Conservation (phyloP, 192 early-diverging fungal species). For the Coemansia sp. region DNA sequence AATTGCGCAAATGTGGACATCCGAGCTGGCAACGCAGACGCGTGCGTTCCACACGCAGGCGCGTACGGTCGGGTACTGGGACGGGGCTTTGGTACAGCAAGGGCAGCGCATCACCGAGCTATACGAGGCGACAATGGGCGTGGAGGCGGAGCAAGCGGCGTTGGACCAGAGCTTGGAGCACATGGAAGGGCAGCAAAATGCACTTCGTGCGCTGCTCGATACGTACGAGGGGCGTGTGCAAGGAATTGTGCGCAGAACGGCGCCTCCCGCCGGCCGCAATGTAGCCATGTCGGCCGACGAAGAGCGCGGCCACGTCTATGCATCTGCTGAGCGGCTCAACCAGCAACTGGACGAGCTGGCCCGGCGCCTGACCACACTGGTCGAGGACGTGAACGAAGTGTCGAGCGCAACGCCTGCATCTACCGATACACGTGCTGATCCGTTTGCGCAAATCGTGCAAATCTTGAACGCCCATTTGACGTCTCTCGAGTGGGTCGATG, state of each 20-base stretch:
- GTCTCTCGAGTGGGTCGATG: slow-evolving; percentile 95
- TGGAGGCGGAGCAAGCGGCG: slow-evolving; percentile 72
- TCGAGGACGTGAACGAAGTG: slow-evolving; percentile 82
- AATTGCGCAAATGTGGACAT: slow-evolving; percentile 87
- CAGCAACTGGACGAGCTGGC: slow-evolving; percentile 86
- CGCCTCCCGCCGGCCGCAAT: slow-evolving; percentile 42
- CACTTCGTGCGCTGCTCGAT: slow-evolving; percentile 74
- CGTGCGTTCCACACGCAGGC: slow-evolving; percentile 86
- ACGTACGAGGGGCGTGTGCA: slow-evolving; percentile 68
- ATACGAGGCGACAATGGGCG: slow-evolving; percentile 68
- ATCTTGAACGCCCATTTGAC: slow-evolving; percentile 91
- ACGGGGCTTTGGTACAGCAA: slow-evolving; percentile 81
- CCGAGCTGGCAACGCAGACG: slow-evolving; percentile 74
- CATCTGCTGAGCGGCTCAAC: slow-evolving; percentile 82
- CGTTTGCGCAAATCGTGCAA: slow-evolving; percentile 75
- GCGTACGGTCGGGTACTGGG: slow-evolving; percentile 80
- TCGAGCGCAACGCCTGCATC: slow-evolving; percentile 14
- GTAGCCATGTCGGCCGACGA: slow-evolving; percentile 67
- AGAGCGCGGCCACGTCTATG: slow-evolving; percentile 83
- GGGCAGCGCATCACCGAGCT: slow-evolving; percentile 77
- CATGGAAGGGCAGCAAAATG: slow-evolving; percentile 83
- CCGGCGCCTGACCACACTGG: slow-evolving; percentile 71
- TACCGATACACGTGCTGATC: slow-evolving; percentile 39
- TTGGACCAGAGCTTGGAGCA: slow-evolving; percentile 85
- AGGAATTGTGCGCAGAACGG: slow-evolving; percentile 56